Base-by-base conservation (phyloP, 441 rosid species). In the Eutrema salsugineum region DNA sequence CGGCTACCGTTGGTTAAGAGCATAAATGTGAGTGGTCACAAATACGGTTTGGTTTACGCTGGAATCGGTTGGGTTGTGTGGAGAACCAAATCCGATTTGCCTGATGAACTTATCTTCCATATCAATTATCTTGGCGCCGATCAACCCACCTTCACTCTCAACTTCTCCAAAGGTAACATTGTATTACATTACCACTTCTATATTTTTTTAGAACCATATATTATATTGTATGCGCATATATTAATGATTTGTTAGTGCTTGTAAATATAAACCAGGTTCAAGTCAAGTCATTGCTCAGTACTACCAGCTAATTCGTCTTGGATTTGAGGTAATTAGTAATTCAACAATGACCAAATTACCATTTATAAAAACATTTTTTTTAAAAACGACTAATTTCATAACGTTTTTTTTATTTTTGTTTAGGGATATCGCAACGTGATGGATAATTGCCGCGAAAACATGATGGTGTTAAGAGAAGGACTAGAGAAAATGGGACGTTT, bases 1-100 rank as follows among this genome's bases (percentile, higher is more conserved):
- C 19, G 87, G 9, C 51, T 83, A 38, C 84, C 84, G 7, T 68
- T 83, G 77, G 87, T 83, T 58, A 83, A 81, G 80, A 81, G 84
- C 53, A 83, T 83, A 12, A 83, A 85, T 27, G 88, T 85, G 47
- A 85, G 87, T 55, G 89, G 89, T 44, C 89, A 85, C 77, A 85
- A 85, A 71, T 85, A 85, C 35, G 89, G 87, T n/a, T 80, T 85
- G 59, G 87, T 85, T 30, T 85, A 85, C 30, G 83, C 85, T 5
- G 85, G 87, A 1, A 78, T 84, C 1, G 85, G 87, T 20, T 84
- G 87, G 87, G 82, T 59, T 46, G 76, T 84, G 1, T 84, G 87
- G 87, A 79, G 87, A 73, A 80, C 76, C 83, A 80, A 82, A 72
- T 48, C 77, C 15, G 87, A 84, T 56, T 79, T 80, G 67, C 85